Percentiles rank a stretch among this genome's conserved stretches.
Evolutionary conservation across 257 asterid genomes (phyloP).

Genomic region (Linaria vulgaris): DNA sequence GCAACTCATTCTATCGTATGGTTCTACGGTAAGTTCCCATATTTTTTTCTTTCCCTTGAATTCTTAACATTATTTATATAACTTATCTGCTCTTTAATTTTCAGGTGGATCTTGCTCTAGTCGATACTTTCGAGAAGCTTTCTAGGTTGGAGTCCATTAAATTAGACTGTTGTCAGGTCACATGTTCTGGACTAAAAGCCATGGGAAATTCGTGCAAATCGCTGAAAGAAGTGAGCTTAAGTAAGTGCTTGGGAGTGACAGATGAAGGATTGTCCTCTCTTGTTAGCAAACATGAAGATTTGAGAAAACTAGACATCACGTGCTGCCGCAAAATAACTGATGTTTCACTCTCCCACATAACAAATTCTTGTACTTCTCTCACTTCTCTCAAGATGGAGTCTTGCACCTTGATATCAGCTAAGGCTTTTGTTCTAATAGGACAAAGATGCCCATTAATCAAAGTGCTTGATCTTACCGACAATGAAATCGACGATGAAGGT

Average conservation of each 20-base stretch:
- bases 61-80: neutral
- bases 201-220: conserved; percentile 71
- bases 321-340: conserved; percentile 80
- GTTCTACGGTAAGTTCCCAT: neutral
- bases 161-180: conserved; percentile 80
- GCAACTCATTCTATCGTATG: neutral
- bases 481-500: conserved; percentile 87
- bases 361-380: conserved; percentile 67
- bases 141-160: conserved; percentile 62
- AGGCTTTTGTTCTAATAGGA: conserved; percentile 77
- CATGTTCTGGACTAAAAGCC: conserved; percentile 75
- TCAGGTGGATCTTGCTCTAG: conserved; percentile 83
- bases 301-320: conserved; percentile 78
- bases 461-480: conserved; percentile 88
- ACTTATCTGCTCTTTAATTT: conserved; percentile 18
- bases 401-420: conserved; percentile 51
- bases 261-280: conserved; percentile 82
- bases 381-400: conserved; percentile 89
- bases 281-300: conserved; percentile 58
- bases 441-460: conserved; percentile 65
- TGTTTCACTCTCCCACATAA: conserved; percentile 59
- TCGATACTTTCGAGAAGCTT: conserved; percentile 70
- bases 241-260: conserved; percentile 81
- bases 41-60: neutral
- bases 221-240: conserved; percentile 67